A percentile compares a stretch with the other conserved stretches of the same genome.
These are phyloP conservation scores for Moesziomyces globuligerus DNA, from an alignment of 1,284 basidiomycete genomes.

Conservation along the genomic window DNA sequence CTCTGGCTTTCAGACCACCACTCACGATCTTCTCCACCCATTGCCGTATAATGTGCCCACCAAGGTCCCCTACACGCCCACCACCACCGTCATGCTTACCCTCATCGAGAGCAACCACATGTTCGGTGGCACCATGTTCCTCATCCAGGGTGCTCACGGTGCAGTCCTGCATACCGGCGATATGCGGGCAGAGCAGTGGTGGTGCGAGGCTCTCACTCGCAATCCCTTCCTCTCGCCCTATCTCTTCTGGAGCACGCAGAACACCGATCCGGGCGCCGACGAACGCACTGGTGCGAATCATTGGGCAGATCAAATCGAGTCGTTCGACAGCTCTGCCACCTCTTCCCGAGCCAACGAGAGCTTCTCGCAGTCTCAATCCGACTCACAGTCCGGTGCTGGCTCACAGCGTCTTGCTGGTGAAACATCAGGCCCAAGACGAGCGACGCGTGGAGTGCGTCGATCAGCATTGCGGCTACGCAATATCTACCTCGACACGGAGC, in stretches of 20 bases:
- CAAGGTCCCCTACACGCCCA: conserved; percentile 73
- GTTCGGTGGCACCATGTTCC: conserved; percentile 90
- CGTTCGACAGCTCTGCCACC: conserved; percentile 16
- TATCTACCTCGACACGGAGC: conserved; percentile 87
- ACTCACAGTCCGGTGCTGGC: conserved; percentile 1
- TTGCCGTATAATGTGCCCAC: conserved; percentile 73
- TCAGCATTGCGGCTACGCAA: conserved; percentile 72
- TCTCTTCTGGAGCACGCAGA: conserved; percentile 68
- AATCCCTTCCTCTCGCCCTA: conserved; percentile 80
- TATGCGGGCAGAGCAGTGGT: conserved; percentile 83
- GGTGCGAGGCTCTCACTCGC: conserved; percentile 75
- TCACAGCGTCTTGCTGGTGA: not conserved
- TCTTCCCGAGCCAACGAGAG: conserved; percentile 6
- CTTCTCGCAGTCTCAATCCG: conserved; percentile 10
- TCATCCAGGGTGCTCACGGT: conserved; percentile 79
- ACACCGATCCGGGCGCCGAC: not conserved
- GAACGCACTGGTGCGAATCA: not conserved
- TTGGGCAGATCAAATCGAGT: conserved; percentile 34
- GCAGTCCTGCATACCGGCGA: conserved; percentile 91
- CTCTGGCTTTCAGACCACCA: conserved; percentile 19
- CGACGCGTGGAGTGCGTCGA: not conserved
- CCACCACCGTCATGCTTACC: conserved; percentile 76
- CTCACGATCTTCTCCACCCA: conserved; percentile 42
- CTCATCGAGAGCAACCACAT: conserved; percentile 92
- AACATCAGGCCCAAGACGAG: not conserved